Evolutionary conservation across 495 filamentous ascomycete species (phyloP).

Genomic region (Penicillium silybi): DNA sequence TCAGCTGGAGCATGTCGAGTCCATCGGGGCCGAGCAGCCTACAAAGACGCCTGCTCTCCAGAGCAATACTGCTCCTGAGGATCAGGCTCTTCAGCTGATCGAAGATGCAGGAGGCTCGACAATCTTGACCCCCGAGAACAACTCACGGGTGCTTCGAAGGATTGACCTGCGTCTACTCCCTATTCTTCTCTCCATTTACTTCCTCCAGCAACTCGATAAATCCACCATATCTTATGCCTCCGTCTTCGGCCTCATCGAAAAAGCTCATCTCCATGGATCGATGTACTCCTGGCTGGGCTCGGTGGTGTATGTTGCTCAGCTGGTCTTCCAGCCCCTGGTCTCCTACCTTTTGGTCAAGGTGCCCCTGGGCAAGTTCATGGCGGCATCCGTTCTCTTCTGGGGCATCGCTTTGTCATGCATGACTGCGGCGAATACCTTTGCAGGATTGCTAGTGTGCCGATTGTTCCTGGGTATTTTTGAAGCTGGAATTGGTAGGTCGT

Average conservation of each 20-base stretch:
- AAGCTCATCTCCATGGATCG: conserved; percentile 42
- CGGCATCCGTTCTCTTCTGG: conserved; percentile 57
- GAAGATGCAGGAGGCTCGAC: conserved; percentile 35
- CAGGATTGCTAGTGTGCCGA: conserved; percentile 51
- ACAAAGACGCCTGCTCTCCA: neutral
- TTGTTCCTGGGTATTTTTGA: conserved; percentile 64
- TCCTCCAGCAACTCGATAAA: conserved; percentile 56
- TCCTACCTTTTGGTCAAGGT: conserved; percentile 39
- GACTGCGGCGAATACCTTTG: conserved; percentile 54
- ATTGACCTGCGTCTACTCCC: conserved; percentile 55
- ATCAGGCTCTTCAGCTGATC: conserved; percentile 45
- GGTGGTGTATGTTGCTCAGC: conserved; percentile 48
- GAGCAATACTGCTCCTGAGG: conserved; percentile 18
- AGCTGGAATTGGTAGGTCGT: conserved; percentile 36
- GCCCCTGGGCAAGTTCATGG: conserved; percentile 49
- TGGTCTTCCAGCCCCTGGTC: conserved; percentile 42
- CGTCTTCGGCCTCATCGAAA: conserved; percentile 45
- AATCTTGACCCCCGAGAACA: conserved; percentile 50
- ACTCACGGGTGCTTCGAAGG: conserved; percentile 46
- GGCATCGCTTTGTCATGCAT: conserved; percentile 51
- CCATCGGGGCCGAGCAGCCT: conserved; percentile 21
- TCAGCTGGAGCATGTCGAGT: conserved; percentile 37
- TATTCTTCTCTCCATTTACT: conserved; percentile 40
- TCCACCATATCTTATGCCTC: conserved; percentile 53
- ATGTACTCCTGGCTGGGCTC: conserved; percentile 52